Evolutionary conservation across 1,139 yeast species (phyloP).

Genomic region (Yarrowia galli): DNA sequence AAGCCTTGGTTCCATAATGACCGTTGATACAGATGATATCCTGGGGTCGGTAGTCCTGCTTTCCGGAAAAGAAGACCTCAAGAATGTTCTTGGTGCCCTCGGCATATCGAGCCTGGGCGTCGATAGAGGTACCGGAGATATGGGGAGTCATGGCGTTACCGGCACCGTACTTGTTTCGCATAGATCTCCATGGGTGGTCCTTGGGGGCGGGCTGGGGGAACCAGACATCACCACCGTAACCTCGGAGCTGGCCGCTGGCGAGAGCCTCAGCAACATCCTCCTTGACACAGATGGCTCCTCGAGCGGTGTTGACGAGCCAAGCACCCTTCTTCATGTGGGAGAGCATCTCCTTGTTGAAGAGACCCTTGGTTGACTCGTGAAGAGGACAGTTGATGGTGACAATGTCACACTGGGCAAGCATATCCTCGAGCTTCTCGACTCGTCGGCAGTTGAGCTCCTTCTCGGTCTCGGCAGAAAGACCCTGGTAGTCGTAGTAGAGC

Average conservation of each 20-base stretch:
- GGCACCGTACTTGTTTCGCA: slow-evolving; percentile 21
- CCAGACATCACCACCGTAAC: slow-evolving; percentile 19
- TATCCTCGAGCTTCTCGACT: slow-evolving; percentile 16
- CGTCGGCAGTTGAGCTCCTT: slow-evolving; percentile 25
- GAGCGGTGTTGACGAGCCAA: slow-evolving; percentile 25
- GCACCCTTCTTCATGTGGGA: slow-evolving; percentile 22
- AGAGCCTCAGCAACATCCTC: slow-evolving; percentile 21
- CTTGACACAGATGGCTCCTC: slow-evolving; percentile 23
- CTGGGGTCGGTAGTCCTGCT: slow-evolving; percentile 22
- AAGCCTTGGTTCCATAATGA: slow-evolving; percentile 13
- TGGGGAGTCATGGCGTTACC: slow-evolving; percentile 22
- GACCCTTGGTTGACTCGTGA: slow-evolving; percentile 21
- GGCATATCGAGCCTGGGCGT: slow-evolving; percentile 15
- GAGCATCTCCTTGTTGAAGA: slow-evolving; percentile 13
- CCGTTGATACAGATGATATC: slow-evolving; percentile 18
- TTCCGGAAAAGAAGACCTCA: slow-evolving; percentile 16
- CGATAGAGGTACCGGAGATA: slow-evolving; percentile 14
- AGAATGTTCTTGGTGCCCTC: slow-evolving; percentile 20
- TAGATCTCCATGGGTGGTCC: slow-evolving; percentile 19
- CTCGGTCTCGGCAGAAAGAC: slow-evolving; percentile 1
- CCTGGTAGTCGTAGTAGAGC: slow-evolving; percentile 29
- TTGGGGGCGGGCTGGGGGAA: slow-evolving; percentile 22
- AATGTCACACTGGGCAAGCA: slow-evolving; percentile 19
- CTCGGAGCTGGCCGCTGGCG: slow-evolving; percentile 2
- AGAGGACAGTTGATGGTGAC: slow-evolving; percentile 23